These are phyloP conservation scores for Theobroma grandiflorum DNA, from an alignment of 441 rosid genomes.

Conservation along the genomic window DNA sequence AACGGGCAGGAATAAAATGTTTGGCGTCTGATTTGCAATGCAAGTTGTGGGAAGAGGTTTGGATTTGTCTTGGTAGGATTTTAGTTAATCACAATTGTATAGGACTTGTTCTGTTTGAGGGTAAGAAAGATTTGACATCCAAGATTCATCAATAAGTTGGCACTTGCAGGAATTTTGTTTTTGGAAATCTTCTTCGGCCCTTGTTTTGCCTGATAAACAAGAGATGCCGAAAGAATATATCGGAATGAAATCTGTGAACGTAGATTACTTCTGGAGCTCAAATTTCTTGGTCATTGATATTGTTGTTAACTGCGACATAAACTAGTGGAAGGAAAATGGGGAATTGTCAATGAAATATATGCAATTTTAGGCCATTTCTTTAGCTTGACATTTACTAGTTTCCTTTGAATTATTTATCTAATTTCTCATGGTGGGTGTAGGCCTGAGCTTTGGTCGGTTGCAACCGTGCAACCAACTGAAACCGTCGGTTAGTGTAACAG, in stretches of 20 bases:
- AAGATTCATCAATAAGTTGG: neutral
- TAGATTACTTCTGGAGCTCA: too few relatives aligned
- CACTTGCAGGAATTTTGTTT: neutral
- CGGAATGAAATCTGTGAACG: too few relatives aligned
- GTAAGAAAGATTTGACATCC: neutral
- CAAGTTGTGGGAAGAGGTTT: neutral
- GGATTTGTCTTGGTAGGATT: neutral
- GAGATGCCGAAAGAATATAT: neutral
- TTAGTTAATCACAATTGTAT: neutral
- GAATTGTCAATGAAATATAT: too few relatives aligned
- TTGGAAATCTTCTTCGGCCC: neutral
- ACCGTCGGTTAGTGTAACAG: too few relatives aligned
- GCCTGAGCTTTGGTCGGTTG: too few relatives aligned
- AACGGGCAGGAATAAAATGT: neutral
- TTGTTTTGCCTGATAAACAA: too few relatives aligned
- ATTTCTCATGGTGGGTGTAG: neutral
- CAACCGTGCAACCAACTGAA: too few relatives aligned
- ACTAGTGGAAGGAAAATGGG: too few relatives aligned
- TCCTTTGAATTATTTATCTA: too few relatives aligned
- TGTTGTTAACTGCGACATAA: too few relatives aligned
- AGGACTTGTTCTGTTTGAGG: neutral
- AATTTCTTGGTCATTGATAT: too few relatives aligned
- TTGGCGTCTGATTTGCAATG: neutral
- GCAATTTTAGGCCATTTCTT: too few relatives aligned
- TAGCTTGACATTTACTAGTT: neutral